Evolutionary conservation across 257 asterid genomes (phyloP).

Genomic region (Marsdenia floribunda): DNA sequence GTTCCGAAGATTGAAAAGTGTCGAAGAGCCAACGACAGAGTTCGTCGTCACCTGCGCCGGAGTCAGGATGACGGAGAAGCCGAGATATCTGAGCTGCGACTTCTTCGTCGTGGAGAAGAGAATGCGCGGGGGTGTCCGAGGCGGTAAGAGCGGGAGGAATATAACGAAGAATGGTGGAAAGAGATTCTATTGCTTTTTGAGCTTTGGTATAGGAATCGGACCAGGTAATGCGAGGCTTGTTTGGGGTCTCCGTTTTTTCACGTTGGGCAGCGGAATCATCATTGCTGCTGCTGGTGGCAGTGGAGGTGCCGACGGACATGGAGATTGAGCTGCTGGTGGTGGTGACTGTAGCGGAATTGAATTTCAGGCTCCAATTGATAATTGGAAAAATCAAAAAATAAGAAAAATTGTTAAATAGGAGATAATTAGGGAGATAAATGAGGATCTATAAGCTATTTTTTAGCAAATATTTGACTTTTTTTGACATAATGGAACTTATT

Average conservation of each 20-base stretch:
- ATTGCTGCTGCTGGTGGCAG: background rate
- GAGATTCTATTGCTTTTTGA: constrained; percentile 49
- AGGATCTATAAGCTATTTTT: constrained; percentile 20
- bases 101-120: constrained; percentile 61
- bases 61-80: constrained; percentile 68
- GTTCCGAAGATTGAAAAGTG: constrained; percentile 69
- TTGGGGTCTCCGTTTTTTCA: constrained; percentile 2
- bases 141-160: constrained; percentile 46
- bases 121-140: constrained; percentile 58
- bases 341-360: background rate
- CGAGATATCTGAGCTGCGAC: constrained; percentile 44
- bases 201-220: constrained; percentile 67
- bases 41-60: constrained; percentile 74
- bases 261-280: constrained; percentile 1
- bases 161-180: constrained; percentile 51
- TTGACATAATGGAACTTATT: no score
- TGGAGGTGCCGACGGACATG: constrained; percentile 16
- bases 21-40: constrained; percentile 97
- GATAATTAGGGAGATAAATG: constrained; percentile 29
- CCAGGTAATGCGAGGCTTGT: constrained; percentile 54
- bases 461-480: background rate
- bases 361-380: background rate
- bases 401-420: background rate
- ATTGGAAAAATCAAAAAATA: background rate
- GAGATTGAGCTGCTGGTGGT: background rate